Base-by-base conservation (phyloP, 148 eudicot genomes). In the Cornus suecica region DNA sequence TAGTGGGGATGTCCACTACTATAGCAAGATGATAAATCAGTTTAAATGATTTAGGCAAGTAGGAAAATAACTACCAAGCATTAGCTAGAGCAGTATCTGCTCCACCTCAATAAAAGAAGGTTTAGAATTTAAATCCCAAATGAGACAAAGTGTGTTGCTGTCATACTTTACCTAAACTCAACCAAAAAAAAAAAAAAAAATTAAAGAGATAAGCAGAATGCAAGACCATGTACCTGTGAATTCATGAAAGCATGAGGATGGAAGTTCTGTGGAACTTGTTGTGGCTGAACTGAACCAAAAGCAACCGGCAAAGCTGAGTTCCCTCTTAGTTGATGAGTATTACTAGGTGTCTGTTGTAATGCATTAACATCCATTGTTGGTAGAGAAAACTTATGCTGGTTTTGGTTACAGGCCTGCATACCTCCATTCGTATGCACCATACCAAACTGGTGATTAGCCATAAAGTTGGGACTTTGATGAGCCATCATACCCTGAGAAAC, bases 191-290 rank as follows among this genome's bases (percentile, higher is more conserved):
- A 42, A 27, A 45, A 24, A 29, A 20, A 37, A 32, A 6, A 10
- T 6, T 37, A 37, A 10, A 6, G 42, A 65, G 60, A 45, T 25
- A 13, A 67, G 32, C 65, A 52, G 66, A 66, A 77, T 68, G 42
- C 42, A 37, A 37, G 9, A 37, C 8, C 42, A 37, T 6, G 29
- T 78, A 92, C 97, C 94, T 88, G 92, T 71, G 82, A 72, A 27
- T 69, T 76, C 23, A 68, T 79, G 37, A 77, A 64, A 65, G 25
- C 83, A 74, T 77, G 75, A 78, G 87, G 66, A 34, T 25, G 66
- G 28, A 75, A 30, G 70, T 70, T 32, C 81, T 76, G 60, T 82
- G 75, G 87, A 51, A 70, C 74, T 51, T 69, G 80, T 67, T 81
- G 86, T 0, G 72, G 74, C 24, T 65, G 80, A 41, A 68, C 41